phyloP scores from a whole-genome alignment of 257 asterid genomes.

The Ophiorrhiza pumila region DNA sequence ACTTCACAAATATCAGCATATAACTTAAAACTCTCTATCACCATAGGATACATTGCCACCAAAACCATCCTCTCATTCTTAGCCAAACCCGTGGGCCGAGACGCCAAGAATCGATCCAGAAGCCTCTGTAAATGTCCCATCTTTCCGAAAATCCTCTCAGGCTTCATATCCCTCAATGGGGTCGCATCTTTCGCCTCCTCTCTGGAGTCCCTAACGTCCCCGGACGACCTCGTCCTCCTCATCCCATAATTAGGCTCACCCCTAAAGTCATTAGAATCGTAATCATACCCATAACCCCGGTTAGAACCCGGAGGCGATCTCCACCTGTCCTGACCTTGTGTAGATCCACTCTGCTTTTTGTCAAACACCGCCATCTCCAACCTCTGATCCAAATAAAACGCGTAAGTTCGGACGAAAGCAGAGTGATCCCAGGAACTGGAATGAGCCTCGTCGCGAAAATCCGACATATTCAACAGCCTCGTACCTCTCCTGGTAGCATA shows the following conservation, averaged over 20 bases:
- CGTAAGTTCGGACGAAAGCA: constrained; percentile 66
- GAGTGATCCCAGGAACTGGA: constrained; percentile 77
- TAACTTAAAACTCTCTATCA: constrained; percentile 69
- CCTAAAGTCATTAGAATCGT: constrained; percentile 48
- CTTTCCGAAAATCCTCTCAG: constrained; percentile 63
- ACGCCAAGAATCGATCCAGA: constrained; percentile 61
- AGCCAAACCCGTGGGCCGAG: constrained; percentile 67
- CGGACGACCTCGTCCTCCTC: constrained; percentile 63
- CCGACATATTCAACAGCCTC: constrained; percentile 60
- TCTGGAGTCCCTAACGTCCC: constrained; percentile 52
- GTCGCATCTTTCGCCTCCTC: constrained; percentile 55
- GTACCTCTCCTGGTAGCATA: constrained; percentile 69
- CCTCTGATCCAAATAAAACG: constrained; percentile 67
- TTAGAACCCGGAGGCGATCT: constrained; percentile 53
- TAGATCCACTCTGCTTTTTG: constrained; percentile 41
- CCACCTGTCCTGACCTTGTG: constrained; percentile 39
- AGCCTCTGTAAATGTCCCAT: constrained; percentile 78
- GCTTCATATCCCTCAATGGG: constrained; percentile 65
- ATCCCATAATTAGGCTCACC: constrained; percentile 52
- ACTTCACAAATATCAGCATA: constrained; percentile 77
- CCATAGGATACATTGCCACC: constrained; percentile 58
- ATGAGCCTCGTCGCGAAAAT: constrained; percentile 83
- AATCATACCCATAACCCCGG: constrained; percentile 37
- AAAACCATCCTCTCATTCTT: constrained; percentile 72
- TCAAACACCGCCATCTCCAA: constrained; percentile 58